Conservation (phyloP, 768 basidiomycete genomes). For the Calocera cornea region DNA sequence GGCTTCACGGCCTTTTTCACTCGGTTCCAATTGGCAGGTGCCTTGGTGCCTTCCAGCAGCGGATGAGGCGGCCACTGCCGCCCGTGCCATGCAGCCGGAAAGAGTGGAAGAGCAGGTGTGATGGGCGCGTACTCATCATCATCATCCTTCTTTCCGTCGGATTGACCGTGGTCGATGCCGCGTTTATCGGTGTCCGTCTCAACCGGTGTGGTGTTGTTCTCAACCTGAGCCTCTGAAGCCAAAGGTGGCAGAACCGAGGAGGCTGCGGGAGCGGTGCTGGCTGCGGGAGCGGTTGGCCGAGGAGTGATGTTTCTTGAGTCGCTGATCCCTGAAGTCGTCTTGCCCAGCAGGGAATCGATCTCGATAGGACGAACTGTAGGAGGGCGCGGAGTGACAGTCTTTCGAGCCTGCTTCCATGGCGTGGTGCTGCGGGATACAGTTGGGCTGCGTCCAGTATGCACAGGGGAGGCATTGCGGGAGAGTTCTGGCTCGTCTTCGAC, state of each 20-base stretch:
- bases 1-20: neutral
- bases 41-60: neutral
- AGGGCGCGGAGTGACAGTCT: neutral
- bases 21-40: neutral
- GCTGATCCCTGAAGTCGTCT: no score
- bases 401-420: neutral
- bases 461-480: neutral
- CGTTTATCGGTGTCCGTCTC: neutral
- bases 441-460: neutral
- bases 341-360: neutral
- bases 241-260: no score
- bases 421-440: neutral
- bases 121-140: neutral
- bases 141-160: neutral
- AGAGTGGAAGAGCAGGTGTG: neutral
- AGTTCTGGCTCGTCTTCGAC: neutral
- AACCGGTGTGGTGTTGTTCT: no score
- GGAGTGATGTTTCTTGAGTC: no score
- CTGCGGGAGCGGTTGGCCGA: no score
- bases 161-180: neutral
- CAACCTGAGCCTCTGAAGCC: no score
- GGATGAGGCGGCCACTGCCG: neutral
- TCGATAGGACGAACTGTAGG: neutral
- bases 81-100: neutral
- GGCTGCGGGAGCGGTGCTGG: no score